A percentile compares a stretch with the other conserved stretches of the same genome.
Evolutionary conservation across 345 rosid genomes (phyloP).

Genomic region (Corchorus capsularis): DNA sequence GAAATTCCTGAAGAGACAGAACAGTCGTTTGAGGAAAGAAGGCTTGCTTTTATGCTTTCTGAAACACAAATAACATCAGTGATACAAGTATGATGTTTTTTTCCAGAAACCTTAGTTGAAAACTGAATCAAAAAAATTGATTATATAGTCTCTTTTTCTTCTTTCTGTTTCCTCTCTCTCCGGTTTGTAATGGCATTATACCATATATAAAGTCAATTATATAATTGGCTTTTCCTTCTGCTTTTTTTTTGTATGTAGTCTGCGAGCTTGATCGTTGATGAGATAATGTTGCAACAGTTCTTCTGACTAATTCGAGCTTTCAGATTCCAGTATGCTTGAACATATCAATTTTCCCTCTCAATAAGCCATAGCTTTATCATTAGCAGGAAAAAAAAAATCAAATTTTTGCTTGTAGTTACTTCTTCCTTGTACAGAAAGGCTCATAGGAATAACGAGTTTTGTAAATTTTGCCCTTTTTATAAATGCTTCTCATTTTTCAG

Average conservation of each 20-base stretch:
- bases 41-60: constrained; percentile 74
- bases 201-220: constrained; percentile 44
- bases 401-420: too few relatives aligned
- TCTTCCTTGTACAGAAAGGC: too few relatives aligned
- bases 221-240: constrained; percentile 46
- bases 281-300: constrained; percentile 12
- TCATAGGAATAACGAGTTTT: too few relatives aligned
- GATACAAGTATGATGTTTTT: constrained; percentile 47
- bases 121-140: constrained; percentile 14
- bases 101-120: constrained; percentile 1
- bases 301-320: constrained; percentile 2
- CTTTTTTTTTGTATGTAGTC: constrained; percentile 30
- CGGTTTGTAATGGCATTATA: constrained; percentile 15
- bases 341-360: neutral
- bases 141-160: neutral
- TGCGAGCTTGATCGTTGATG: constrained; percentile 28
- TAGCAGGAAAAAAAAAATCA: too few relatives aligned
- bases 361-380: neutral
- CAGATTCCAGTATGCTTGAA: neutral
- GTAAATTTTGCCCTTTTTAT: neutral
- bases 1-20: constrained; percentile 56
- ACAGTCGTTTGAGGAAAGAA: constrained; percentile 86
- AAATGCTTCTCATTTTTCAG: neutral
- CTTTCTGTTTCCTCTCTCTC: neutral
- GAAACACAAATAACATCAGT: constrained; percentile 35